Evolutionary conservation across 257 asterid species (phyloP).

Genomic region (Schizonepeta tenuifolia): DNA sequence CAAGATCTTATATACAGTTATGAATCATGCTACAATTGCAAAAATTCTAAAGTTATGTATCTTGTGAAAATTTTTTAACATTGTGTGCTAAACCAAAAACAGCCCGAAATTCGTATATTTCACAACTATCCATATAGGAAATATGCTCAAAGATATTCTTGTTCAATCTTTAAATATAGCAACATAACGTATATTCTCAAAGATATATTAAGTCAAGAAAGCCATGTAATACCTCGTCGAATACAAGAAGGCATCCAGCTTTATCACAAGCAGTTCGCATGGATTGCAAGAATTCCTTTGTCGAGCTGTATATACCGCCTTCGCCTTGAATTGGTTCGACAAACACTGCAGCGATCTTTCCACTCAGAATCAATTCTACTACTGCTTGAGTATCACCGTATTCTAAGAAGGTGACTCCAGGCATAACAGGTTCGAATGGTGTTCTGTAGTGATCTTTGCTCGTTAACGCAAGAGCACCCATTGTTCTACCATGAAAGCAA

Average conservation of each 20-base stretch:
- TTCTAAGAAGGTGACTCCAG: slow-evolving; percentile 83
- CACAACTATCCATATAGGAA: not conserved
- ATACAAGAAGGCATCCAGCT: slow-evolving; percentile 78
- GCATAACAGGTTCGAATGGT: slow-evolving; percentile 96
- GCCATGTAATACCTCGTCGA: slow-evolving; percentile 74
- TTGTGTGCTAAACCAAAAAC: not conserved
- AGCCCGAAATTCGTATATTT: too few relatives aligned
- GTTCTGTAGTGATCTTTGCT: slow-evolving; percentile 82
- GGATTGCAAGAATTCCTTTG: slow-evolving; percentile 70
- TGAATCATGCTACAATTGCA: not conserved
- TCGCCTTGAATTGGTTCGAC: slow-evolving; percentile 98
- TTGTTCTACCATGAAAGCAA: slow-evolving; percentile 88
- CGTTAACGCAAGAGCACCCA: slow-evolving; percentile 93
- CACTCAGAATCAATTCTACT: slow-evolving; percentile 59
- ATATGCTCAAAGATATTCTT: not conserved
- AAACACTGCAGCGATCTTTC: slow-evolving; percentile 89
- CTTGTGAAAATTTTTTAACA: not conserved
- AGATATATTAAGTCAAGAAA: not conserved
- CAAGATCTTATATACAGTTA: too few relatives aligned
- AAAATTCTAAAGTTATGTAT: not conserved
- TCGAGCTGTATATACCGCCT: slow-evolving; percentile 91
- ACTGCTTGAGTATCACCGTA: slow-evolving; percentile 78
- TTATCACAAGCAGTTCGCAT: slow-evolving; percentile 78
- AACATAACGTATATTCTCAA: not conserved
- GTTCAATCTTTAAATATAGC: not conserved